Base-by-base conservation (phyloP, 164 flowering plant species). In the Sextonia rubra region DNA sequence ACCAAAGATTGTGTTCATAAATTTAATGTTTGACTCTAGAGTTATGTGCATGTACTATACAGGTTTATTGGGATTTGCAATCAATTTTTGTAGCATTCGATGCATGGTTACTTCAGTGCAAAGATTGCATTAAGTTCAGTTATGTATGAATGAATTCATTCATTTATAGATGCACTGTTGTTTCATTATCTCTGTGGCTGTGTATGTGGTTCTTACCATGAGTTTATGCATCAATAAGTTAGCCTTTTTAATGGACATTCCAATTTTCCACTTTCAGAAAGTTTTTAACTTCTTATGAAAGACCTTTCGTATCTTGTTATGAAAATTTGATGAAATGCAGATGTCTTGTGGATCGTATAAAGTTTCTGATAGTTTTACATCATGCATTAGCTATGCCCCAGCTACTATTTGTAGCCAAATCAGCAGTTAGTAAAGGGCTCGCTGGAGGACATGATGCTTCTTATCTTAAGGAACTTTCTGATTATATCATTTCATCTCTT, bases 331-430 rank as follows among this genome's bases (percentile, higher is more conserved):
- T 27, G 68, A 32, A 64, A n/a, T 64, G 23, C 23, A 27, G 47
- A 64, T 26, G 26, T 27, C 8, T 64, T 18, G 29, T 64, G 11
- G 68, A 64, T 64, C n/a, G 37, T 64, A 52, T 17, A 44, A 44
- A 30, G 12, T 70, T 47, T 20, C 52, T 27, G 48, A 20, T 14
- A 18, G 64, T 62, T 12, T 73, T 4, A 12, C 49, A 60, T 69
- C 30, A 75, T 20, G 64, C 47, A 69, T n/a, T 68, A 90, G 94
- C 92, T 37, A 90, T 90, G 92, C 94, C 94, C 30, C 90, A 88
- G 82, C 83, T 90, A 60, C 63, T 90, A 56, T 87, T 82, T n/a
- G 88, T 90, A 49, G 94, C 90, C 22, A 90, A 90, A 76, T 82
- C 88, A 75, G 94, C 94, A 68, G 77, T 87, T 4, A 90, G 85